phyloP scores from a whole-genome alignment of 2,329 filamentous ascomycete species.

The Lasiodiplodia theobromae region DNA sequence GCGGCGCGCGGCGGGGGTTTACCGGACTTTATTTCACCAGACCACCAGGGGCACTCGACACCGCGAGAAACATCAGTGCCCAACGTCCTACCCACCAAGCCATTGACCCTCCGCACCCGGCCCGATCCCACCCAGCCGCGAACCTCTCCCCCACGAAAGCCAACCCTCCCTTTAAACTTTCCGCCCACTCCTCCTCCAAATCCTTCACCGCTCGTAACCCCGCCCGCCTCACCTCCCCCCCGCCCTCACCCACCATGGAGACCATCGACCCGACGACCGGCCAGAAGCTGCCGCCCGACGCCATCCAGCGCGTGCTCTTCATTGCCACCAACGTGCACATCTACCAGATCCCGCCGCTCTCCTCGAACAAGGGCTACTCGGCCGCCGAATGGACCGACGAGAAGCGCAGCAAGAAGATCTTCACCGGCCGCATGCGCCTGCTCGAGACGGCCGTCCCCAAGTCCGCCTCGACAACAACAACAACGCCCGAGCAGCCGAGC shows the following conservation, averaged over 20 bases:
- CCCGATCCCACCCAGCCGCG: slow-evolving; percentile 5
- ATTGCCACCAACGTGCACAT: slow-evolving; percentile 77
- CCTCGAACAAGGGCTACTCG: slow-evolving; percentile 79
- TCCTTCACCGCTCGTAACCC: slow-evolving; percentile 5
- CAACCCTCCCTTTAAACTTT: slow-evolving; percentile 13
- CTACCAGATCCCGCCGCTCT: slow-evolving; percentile 84
- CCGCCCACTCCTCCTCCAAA: not conserved
- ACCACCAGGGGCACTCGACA: not conserved
- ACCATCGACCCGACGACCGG: slow-evolving; percentile 75
- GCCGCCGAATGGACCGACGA: slow-evolving; percentile 78
- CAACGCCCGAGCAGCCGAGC: slow-evolving; percentile 42
- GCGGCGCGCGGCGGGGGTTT: slow-evolving; percentile 8
- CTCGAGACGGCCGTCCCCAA: slow-evolving; percentile 72
- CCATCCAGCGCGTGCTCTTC: slow-evolving; percentile 87
- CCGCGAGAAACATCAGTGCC: slow-evolving; percentile 6
- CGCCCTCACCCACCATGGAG: slow-evolving; percentile 57
- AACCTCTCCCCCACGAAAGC: not conserved
- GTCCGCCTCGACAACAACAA: slow-evolving; percentile 33
- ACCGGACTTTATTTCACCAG: slow-evolving; percentile 13
- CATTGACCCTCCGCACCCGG: slow-evolving; percentile 12
- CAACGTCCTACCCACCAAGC: slow-evolving; percentile 5
- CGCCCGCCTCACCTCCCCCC: slow-evolving; percentile 6
- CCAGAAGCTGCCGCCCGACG: slow-evolving; percentile 70
- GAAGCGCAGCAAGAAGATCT: slow-evolving; percentile 75
- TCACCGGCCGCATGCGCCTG: slow-evolving; percentile 81